Base-by-base conservation (phyloP, 2,329 filamentous ascomycete species). In the Neopestalotiopsis sp. region DNA sequence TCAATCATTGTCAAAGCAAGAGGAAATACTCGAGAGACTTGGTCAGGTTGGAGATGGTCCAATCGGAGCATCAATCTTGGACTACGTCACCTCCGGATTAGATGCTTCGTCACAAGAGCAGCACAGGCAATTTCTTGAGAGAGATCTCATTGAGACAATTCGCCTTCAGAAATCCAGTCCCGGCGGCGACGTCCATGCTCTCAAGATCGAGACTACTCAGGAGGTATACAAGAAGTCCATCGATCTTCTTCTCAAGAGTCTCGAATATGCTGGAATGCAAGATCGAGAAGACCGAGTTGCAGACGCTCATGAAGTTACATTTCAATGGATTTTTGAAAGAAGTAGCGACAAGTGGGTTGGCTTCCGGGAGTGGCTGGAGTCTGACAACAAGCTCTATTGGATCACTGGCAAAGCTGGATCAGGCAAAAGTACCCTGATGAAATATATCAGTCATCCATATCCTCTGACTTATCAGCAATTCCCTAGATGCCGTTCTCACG, bases 91-190 rank as follows among this genome's bases (percentile, higher is more conserved):
- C 13, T 59, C 57, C 6, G 3, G 57, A 1, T 10, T 59, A 1
- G 30, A 34, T 34, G 0, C 12, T 5, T 32, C 57, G 34, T 59
- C 57, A n/a, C 57, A 34, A n/a, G 24, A 30, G 12, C 3, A 30
- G 30, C 7, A 59, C 2, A 59, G 24, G 1, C 13, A 32, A 30
- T 4, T 17, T 10, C 57, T 59, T 4, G 13, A 34, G 13, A 17
- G 4, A 0, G 6, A 4, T 32, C 24, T 59, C 12, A 14, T 59
- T 1, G 24, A 59, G 3, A 20, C 57, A 2, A 32, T 59, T 5
- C 3, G 5, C 1, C 1, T 1, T 9, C 45, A 53, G 45, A 59
- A 32, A n/a, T 1, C 5, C 1, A 14, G 0, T 14, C 5, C 1
- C 4, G 17, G 3, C 24, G 4, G 10, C 13, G 2, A n/a, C 9